Base-by-base conservation (phyloP, 2,329 filamentous ascomycete genomes). In the Lecanosticta acicola region DNA sequence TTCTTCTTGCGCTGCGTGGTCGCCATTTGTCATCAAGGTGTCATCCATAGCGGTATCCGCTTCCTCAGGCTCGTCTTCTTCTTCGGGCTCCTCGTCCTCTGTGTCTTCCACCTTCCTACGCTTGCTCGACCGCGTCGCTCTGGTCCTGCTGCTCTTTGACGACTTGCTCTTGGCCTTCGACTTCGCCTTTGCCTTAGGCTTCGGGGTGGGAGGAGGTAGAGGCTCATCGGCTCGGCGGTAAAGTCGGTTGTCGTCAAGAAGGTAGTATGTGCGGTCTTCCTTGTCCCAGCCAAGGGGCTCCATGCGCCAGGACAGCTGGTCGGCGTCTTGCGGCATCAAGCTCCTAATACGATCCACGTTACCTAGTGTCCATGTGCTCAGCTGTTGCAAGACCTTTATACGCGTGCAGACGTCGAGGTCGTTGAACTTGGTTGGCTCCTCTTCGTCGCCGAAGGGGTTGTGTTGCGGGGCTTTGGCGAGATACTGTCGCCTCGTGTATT, bases 161-260 rank as follows among this genome's bases (percentile, higher is more conserved):
- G 65, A 45, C 50, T 71, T 72, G 57, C 82, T 83, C 19, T 77
- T 79, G 9, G 50, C 44, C 59, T 81, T 86, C 3, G 73, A 66
- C 75, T 84, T 78, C 3, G 67, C 17, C 51, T 72, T 74, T 3
- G 66, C 49, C 48, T 69, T 69, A 1, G 79, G 72, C 61, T 84
- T 84, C 19, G 76, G 66, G 8, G 57, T 54, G 4, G 75, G 68
- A 11, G 78, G 67, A 4, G 80, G 77, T 1, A 79, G 73, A 1
- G 81, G 79, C 19, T 84, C 77, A 49, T 94, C 87, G n/a, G 86
- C 88, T 50, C 85, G 76, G 45, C 90, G 85, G 65, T 98, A 98
- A 34, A 98, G 74, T 51, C 93, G 80, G 59, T 96, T 94, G 64
- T 98, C 93, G 59, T 97, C 91, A 3, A 98, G 77, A 2, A 97